Percentiles rank a stretch among this genome's conserved stretches.
Conservation (phyloP, 129 eudicot genomes). For the Pittosporum tobira region DNA sequence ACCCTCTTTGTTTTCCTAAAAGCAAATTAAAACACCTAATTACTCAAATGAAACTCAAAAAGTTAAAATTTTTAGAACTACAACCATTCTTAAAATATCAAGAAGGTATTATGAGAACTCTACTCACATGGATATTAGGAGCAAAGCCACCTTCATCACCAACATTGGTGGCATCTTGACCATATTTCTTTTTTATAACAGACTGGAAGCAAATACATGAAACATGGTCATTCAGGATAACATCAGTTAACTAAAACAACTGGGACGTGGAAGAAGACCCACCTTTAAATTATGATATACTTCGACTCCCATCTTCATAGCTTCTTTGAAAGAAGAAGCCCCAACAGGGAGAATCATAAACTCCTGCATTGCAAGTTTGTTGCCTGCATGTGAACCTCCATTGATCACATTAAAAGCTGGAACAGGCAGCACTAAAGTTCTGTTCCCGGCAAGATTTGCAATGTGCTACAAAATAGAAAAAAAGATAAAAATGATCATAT, state of each 20-base stretch:
- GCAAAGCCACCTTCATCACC: constrained; percentile 69
- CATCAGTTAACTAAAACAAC: not conserved
- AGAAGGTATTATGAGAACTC: too few relatives aligned
- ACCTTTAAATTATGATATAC: constrained; percentile 43
- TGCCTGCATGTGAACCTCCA: constrained; percentile 44
- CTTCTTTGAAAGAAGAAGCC: constrained; percentile 39
- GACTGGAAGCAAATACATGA: constrained; percentile 26
- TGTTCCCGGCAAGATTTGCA: constrained; percentile 41
- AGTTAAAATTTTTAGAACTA: too few relatives aligned
- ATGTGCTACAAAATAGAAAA: constrained; percentile 24
- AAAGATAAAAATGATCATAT: not conserved
- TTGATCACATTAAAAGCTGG: constrained; percentile 39
- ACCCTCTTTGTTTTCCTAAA: constrained; percentile 56
- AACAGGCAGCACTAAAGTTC: constrained; percentile 37
- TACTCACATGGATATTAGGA: constrained; percentile 43
- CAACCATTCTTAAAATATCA: too few relatives aligned
- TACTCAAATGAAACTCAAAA: too few relatives aligned
- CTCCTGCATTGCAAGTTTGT: constrained; percentile 45
- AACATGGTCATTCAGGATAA: not conserved
- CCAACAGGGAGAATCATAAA: constrained; percentile 42
- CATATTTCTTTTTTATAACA: constrained; percentile 50
- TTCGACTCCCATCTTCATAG: constrained; percentile 46
- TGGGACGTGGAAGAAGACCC: not conserved
- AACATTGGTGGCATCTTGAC: constrained; percentile 56
- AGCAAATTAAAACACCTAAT: not conserved